These are phyloP conservation scores for Cadophora malorum DNA, from an alignment of 2,329 filamentous ascomycete species.

Conservation along the genomic window DNA sequence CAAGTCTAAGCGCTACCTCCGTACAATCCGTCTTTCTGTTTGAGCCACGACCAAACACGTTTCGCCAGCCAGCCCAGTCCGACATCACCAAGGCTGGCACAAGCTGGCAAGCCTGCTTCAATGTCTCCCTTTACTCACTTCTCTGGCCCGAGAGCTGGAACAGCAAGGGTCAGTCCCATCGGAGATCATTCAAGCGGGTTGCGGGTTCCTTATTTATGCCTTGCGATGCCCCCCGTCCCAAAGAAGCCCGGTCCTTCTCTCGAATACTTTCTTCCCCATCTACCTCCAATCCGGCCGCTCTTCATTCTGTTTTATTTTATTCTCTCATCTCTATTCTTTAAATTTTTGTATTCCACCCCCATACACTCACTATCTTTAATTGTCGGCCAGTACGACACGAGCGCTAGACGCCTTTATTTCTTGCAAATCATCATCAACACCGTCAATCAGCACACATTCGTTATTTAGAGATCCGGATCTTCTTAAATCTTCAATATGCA, in stretches of 20 bases:
- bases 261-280: constrained; percentile 7
- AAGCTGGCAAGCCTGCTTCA: constrained; percentile 4
- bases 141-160: constrained; percentile 23
- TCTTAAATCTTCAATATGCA: constrained; percentile 43
- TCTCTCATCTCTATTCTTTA: constrained; percentile 23
- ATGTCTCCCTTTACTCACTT: background rate
- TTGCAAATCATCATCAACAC: background rate
- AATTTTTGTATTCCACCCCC: constrained; percentile 7
- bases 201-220: constrained; percentile 39
- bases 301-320: constrained; percentile 22
- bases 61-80: constrained; percentile 31
- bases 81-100: constrained; percentile 6
- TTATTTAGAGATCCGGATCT: constrained; percentile 35
- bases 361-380: constrained; percentile 36
- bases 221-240: constrained; percentile 30
- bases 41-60: constrained; percentile 35
- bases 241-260: constrained; percentile 27
- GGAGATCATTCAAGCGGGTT: constrained; percentile 35
- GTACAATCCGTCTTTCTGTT: constrained; percentile 20
- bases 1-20: constrained; percentile 23
- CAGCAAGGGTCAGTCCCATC: constrained; percentile 15
- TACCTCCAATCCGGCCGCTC: constrained; percentile 16
- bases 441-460: constrained; percentile 31
- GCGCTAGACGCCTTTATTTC: constrained; percentile 41
- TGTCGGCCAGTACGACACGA: constrained; percentile 46